Percentiles rank a stretch among this genome's conserved stretches.
These are phyloP conservation scores for Aaosphaeria pasadenensis DNA, from an alignment of 2,329 filamentous ascomycete species.

Conservation along the genomic window DNA sequence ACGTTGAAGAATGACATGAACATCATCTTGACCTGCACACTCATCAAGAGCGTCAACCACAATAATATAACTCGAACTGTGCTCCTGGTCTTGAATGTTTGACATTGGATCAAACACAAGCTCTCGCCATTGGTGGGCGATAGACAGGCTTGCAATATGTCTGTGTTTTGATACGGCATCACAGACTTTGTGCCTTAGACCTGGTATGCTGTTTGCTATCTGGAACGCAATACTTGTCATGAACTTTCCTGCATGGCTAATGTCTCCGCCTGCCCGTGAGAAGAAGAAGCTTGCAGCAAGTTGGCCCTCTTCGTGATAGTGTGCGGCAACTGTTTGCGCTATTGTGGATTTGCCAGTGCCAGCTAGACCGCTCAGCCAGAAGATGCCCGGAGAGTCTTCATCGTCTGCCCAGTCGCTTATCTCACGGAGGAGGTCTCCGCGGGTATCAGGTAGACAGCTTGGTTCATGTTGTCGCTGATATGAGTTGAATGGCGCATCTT, in stretches of 20 bases:
- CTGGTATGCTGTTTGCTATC: not conserved
- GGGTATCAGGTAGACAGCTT: not conserved
- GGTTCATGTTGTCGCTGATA: not conserved
- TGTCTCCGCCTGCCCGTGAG: conserved; percentile 4
- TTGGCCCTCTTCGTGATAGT: not conserved
- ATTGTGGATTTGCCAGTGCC: conserved; percentile 9
- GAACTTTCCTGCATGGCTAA: not conserved
- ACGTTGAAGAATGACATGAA: conserved; percentile 2
- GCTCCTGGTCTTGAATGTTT: not conserved
- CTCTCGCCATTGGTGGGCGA: conserved; percentile 1
- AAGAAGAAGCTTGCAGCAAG: conserved; percentile 15
- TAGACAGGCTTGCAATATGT: not conserved
- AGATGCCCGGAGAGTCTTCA: conserved; percentile 3
- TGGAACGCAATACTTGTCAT: conserved; percentile 4
- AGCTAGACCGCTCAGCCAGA: conserved; percentile 6
- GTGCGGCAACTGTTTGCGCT: conserved; percentile 12
- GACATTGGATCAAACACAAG: conserved; percentile 1
- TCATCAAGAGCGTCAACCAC: conserved; percentile 24
- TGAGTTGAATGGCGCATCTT: not conserved
- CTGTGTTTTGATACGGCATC: not conserved
- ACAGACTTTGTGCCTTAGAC: not conserved
- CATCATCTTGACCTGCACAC: conserved; percentile 12
- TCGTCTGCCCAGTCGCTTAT: not conserved
- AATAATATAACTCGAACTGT: not conserved
- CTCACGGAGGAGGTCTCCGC: not conserved